Percentiles rank a stretch among this genome's conserved stretches.
Conservation (phyloP, 1,139 yeast genomes). For the Geotrichum histeridarum region DNA sequence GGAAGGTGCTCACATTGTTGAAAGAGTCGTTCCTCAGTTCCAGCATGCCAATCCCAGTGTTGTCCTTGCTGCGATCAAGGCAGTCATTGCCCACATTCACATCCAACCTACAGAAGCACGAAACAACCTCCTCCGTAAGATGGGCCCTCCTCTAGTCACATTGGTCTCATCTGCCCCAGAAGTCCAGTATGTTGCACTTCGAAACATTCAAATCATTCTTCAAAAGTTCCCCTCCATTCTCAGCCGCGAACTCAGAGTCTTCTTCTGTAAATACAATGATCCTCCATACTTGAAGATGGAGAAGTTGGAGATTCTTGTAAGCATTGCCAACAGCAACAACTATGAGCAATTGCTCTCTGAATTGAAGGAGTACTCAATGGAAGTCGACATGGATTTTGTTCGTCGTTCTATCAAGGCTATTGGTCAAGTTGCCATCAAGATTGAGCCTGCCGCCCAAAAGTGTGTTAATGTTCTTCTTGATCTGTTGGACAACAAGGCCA, state of each 20-base stretch:
- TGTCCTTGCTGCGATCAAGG: slow-evolving; percentile 80
- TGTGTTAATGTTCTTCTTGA: slow-evolving; percentile 75
- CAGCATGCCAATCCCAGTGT: slow-evolving; percentile 98
- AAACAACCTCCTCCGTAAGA: slow-evolving; percentile 54
- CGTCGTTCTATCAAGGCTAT: slow-evolving; percentile 75
- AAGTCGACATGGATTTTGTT: slow-evolving; percentile 87
- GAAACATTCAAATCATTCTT: slow-evolving; percentile 82
- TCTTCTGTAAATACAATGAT: slow-evolving; percentile 90
- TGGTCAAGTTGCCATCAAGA: slow-evolving; percentile 83
- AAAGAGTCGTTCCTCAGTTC: slow-evolving; percentile 87
- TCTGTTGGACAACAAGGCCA: slow-evolving; percentile 70
- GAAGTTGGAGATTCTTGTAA: slow-evolving; percentile 82
- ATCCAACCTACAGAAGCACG: slow-evolving; percentile 45
- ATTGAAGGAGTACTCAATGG: slow-evolving; percentile 86
- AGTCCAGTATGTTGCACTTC: slow-evolving; percentile 90
- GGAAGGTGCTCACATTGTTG: slow-evolving; percentile 83
- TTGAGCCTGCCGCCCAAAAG: slow-evolving; percentile 55
- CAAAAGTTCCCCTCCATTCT: slow-evolving; percentile 83
- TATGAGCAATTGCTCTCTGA: slow-evolving; percentile 71
- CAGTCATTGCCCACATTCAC: slow-evolving; percentile 69
- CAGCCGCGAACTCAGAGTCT: slow-evolving; percentile 77
- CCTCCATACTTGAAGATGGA: slow-evolving; percentile 90
- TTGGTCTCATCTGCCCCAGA: slow-evolving; percentile 84
- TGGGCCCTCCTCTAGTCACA: slow-evolving; percentile 90
- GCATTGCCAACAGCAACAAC: slow-evolving; percentile 71